Conservation (phyloP, 2,329 filamentous ascomycete species). For the Cladosporium sp. region DNA sequence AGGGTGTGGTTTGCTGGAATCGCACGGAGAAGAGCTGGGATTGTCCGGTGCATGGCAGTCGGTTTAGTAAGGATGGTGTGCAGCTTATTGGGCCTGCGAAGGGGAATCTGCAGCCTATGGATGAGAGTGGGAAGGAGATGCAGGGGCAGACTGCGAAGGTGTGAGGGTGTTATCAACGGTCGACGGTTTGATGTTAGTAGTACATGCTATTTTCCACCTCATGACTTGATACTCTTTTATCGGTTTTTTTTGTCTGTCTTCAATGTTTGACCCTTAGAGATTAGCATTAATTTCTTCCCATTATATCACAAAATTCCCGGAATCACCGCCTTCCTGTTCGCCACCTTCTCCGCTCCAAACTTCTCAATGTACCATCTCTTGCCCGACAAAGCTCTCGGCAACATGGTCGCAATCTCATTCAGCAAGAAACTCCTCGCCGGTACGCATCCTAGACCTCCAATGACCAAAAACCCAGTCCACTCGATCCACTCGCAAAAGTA, state of each 20-base stretch:
- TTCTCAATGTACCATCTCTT: slow-evolving; percentile 81
- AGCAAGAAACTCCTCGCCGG: slow-evolving; percentile 80
- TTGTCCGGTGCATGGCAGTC: slow-evolving; percentile 51
- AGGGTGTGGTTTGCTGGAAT: slow-evolving; percentile 60
- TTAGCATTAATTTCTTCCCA: background rate
- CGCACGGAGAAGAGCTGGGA: slow-evolving; percentile 55
- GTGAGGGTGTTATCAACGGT: background rate
- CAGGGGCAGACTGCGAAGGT: slow-evolving; percentile 32
- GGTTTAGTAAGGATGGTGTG: slow-evolving; percentile 46
- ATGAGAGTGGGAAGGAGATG: slow-evolving; percentile 32
- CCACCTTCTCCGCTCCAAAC: slow-evolving; percentile 83
- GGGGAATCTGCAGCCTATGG: slow-evolving; percentile 36
- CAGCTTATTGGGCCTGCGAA: slow-evolving; percentile 45
- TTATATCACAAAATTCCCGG: slow-evolving; percentile 53
- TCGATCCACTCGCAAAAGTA: slow-evolving; percentile 97
- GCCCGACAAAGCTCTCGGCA: slow-evolving; percentile 79
- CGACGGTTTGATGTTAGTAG: background rate
- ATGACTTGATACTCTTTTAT: background rate
- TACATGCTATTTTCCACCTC: background rate
- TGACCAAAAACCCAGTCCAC: slow-evolving; percentile 86
- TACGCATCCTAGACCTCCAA: slow-evolving; percentile 63
- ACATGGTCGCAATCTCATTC: slow-evolving; percentile 88
- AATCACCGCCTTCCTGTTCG: slow-evolving; percentile 71
- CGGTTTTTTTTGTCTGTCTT: background rate
- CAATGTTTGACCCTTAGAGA: background rate